These are phyloP conservation scores for Athelia sp. DNA, from an alignment of 1,284 basidiomycete genomes.

Conservation along the genomic window DNA sequence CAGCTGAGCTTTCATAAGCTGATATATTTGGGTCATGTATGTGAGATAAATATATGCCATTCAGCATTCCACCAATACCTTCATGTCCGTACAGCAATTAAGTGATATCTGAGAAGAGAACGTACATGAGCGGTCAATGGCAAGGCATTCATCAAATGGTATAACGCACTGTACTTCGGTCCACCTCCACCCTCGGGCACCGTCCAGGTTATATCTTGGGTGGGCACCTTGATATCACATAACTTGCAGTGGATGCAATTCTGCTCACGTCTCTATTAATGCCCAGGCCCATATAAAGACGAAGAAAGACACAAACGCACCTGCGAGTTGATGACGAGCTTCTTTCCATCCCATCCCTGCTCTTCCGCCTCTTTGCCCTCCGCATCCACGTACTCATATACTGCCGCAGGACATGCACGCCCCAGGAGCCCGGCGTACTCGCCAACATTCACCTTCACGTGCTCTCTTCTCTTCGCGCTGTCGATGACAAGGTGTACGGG, in stretches of 20 bases:
- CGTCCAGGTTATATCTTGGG: constrained; percentile 92
- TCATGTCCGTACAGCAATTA: not conserved
- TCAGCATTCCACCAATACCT: no score
- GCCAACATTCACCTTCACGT: constrained; percentile 75
- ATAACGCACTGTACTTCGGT: constrained; percentile 81
- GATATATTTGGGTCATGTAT: no score
- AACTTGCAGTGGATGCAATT: constrained; percentile 93
- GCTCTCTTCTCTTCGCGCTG: constrained; percentile 50
- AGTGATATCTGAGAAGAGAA: not conserved
- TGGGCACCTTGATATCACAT: constrained; percentile 90
- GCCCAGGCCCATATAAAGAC: not conserved
- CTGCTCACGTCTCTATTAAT: constrained; percentile 25
- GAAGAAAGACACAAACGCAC: constrained; percentile 33
- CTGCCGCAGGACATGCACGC: constrained; percentile 90
- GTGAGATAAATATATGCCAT: no score
- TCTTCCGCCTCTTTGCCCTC: constrained; percentile 45
- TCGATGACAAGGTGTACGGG: constrained; percentile 82
- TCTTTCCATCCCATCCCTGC: constrained; percentile 73
- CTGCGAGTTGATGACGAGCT: constrained; percentile 96
- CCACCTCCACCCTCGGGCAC: constrained; percentile 93
- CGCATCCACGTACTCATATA: constrained; percentile 94
- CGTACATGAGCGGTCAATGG: not conserved
- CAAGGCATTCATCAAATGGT: not conserved
- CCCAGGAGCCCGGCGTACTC: constrained; percentile 87
- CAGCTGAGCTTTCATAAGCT: no score